A percentile compares a stretch with the other conserved stretches of the same genome.
phyloP scores from a whole-genome alignment of 2,329 filamentous ascomycete species.

The Phaeosphaeria sp. region DNA sequence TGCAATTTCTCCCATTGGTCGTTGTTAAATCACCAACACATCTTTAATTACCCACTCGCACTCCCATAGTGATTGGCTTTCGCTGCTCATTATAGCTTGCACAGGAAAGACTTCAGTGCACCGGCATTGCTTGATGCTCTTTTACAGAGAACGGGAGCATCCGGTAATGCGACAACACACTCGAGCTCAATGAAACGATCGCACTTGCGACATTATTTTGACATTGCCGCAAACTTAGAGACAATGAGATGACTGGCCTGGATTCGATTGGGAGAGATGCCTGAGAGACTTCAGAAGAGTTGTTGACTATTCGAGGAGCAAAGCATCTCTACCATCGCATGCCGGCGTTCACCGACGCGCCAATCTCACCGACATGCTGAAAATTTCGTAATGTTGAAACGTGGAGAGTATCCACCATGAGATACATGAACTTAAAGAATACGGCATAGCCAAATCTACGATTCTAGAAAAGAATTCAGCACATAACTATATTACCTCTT shows the following conservation, averaged over 20 bases:
- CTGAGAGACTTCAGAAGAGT: too few species aligned
- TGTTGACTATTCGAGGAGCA: neutral
- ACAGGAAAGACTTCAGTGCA: neutral
- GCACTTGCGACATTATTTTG: neutral
- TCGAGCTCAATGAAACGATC: neutral
- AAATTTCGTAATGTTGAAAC: slow-evolving; percentile 1
- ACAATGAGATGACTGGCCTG: too few species aligned
- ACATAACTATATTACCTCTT: too few species aligned
- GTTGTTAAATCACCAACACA: neutral
- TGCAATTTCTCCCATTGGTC: neutral
- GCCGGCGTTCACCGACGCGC: slow-evolving; percentile 6
- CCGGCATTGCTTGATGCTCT: neutral
- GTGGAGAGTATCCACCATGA: neutral
- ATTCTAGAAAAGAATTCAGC: too few species aligned
- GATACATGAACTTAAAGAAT: neutral
- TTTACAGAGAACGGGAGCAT: neutral
- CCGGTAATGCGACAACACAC: neutral
- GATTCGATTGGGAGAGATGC: too few species aligned
- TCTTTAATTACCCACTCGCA: neutral
- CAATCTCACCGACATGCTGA: slow-evolving; percentile 1
- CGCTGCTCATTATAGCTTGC: neutral
- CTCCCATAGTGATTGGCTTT: neutral
- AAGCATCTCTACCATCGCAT: neutral
- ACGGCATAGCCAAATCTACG: neutral
- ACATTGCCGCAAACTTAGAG: neutral